Evolutionary conservation across 1,284 basidiomycete genomes (phyloP).

Genomic region (Phellopilus nigrolimitatus): DNA sequence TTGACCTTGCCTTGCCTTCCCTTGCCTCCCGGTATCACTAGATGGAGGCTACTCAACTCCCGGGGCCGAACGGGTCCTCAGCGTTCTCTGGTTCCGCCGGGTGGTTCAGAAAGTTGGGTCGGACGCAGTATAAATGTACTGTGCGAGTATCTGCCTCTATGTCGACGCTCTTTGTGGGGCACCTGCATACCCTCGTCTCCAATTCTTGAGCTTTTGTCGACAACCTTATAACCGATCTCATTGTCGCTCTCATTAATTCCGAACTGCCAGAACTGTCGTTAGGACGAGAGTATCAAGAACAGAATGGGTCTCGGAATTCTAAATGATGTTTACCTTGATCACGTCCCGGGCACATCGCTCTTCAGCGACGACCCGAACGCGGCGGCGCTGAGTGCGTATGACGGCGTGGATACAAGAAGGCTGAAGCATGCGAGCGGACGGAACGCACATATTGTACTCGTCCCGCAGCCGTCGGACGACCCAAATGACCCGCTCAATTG

Average conservation of each 20-base stretch:
- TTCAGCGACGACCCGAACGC: conserved; percentile 25
- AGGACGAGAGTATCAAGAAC: not conserved
- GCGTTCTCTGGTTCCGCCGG: not conserved
- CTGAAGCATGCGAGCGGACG: conserved; percentile 24
- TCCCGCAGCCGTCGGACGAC: conserved; percentile 26
- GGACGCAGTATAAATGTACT: too few species aligned
- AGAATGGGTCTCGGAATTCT: conserved; percentile 25
- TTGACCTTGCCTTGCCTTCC: too few species aligned
- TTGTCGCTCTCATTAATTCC: not conserved
- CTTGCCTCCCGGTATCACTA: too few species aligned
- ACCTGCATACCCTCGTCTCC: too few species aligned
- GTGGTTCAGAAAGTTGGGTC: too few species aligned
- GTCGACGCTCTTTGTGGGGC: too few species aligned
- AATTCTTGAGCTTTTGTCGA: too few species aligned
- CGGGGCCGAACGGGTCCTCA: too few species aligned
- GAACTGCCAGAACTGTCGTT: not conserved
- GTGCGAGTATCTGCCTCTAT: not conserved
- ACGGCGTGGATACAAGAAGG: conserved; percentile 18
- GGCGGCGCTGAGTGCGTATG: conserved; percentile 17
- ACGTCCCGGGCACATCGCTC: conserved; percentile 25
- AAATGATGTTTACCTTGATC: conserved; percentile 20
- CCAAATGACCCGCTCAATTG: conserved; percentile 26
- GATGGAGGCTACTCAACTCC: too few species aligned
- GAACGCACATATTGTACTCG: conserved; percentile 24
- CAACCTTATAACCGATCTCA: not conserved